Evolutionary conservation across 768 basidiomycete species (phyloP).

Genomic region (Bullera alba): DNA sequence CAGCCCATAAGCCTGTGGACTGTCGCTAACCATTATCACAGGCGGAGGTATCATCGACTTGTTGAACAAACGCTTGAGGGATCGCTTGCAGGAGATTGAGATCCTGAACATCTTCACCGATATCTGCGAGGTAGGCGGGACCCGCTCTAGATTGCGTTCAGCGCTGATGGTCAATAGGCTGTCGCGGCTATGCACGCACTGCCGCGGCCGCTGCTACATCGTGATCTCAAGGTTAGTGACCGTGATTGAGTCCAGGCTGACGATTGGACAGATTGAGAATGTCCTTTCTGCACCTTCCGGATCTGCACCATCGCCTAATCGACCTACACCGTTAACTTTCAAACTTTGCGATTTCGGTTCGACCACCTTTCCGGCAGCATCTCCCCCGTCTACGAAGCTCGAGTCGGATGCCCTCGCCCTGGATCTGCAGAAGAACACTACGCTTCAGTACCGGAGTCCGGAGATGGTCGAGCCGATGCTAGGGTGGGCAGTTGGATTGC

Average conservation of each 20-base stretch:
- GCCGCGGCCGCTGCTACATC: slow-evolving; percentile 81
- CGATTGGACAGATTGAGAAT: slow-evolving; percentile 65
- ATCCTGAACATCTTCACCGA: slow-evolving; percentile 97
- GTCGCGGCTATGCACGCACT: slow-evolving; percentile 94
- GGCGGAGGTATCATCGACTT: slow-evolving; percentile 99
- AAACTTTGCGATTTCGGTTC: slow-evolving; percentile 99
- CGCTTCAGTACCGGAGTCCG: slow-evolving; percentile 94
- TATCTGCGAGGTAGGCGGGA: slow-evolving; percentile 63
- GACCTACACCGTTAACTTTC: slow-evolving; percentile 72
- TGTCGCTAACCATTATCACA: slow-evolving; percentile 35
- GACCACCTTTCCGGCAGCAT: slow-evolving; percentile 63
- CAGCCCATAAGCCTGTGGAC: neutral
- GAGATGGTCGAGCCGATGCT: slow-evolving; percentile 79
- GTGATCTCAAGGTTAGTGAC: slow-evolving; percentile 69
- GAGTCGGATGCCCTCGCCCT: slow-evolving; percentile 82
- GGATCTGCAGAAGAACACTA: slow-evolving; percentile 90
- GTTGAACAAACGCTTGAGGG: slow-evolving; percentile 94
- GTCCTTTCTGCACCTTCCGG: slow-evolving; percentile 56
- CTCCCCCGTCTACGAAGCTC: slow-evolving; percentile 67
- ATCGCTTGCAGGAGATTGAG: slow-evolving; percentile 89
- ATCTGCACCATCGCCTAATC: slow-evolving; percentile 43
- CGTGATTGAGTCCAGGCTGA: neutral
- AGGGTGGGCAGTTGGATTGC: slow-evolving; percentile 42
- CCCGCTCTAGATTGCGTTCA: too few species aligned
- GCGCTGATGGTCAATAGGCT: slow-evolving; percentile 48